These are phyloP conservation scores for Colletotrichum magnum DNA, from an alignment of 2,329 filamentous ascomycete species.

Conservation along the genomic window DNA sequence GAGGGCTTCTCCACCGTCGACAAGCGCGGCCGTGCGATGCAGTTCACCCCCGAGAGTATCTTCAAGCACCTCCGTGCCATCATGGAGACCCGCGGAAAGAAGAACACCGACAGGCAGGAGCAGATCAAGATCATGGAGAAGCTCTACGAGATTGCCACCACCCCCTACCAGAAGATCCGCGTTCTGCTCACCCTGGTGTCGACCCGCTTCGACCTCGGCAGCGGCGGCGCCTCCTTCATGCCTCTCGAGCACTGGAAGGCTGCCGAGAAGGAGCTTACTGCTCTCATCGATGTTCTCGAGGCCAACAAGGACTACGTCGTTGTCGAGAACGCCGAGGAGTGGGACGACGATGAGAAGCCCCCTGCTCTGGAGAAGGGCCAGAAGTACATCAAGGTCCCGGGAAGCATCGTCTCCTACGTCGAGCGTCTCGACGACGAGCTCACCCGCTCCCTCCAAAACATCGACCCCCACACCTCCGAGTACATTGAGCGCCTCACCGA, in stretches of 20 bases:
- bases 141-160: slow-evolving; percentile 88
- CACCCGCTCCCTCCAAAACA: slow-evolving; percentile 94
- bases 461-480: slow-evolving; percentile 98
- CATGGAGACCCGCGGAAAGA: slow-evolving; percentile 96
- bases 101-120: slow-evolving; percentile 95
- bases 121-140: slow-evolving; percentile 99
- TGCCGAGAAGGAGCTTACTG: slow-evolving; percentile 87
- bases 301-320: slow-evolving; percentile 85
- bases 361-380: slow-evolving; percentile 81
- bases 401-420: slow-evolving; percentile 93
- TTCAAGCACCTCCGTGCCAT: slow-evolving; percentile 96
- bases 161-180: slow-evolving; percentile 93
- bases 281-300: slow-evolving; percentile 84
- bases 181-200: slow-evolving; percentile 93
- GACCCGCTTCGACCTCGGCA: slow-evolving; percentile 92
- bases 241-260: slow-evolving; percentile 96
- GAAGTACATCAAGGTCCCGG: slow-evolving; percentile 90
- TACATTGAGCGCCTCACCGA: slow-evolving; percentile 97
- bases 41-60: slow-evolving; percentile 97
- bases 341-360: slow-evolving; percentile 98
- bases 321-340: slow-evolving; percentile 93
- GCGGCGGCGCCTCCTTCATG: slow-evolving; percentile 85
- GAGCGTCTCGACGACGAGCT: slow-evolving; percentile 98
- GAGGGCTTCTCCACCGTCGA: slow-evolving; percentile 92
- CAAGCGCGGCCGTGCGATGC: slow-evolving; percentile 87